These are phyloP conservation scores for Juglanconis juglandina DNA, from an alignment of 2,329 filamentous ascomycete species.

Conservation along the genomic window DNA sequence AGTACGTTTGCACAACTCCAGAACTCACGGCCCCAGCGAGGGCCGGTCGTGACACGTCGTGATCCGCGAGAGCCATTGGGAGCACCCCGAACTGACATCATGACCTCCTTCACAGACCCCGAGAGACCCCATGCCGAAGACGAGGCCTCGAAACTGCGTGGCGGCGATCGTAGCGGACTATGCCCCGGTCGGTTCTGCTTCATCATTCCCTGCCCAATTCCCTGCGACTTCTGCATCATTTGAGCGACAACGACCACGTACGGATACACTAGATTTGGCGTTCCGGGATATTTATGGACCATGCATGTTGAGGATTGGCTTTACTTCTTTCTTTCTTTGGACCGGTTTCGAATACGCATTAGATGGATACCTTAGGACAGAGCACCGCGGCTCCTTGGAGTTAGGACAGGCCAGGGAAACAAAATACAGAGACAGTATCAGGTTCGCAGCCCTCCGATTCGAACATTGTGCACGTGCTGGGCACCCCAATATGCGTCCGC, in stretches of 20 bases:
- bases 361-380: neutral
- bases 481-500: neutral
- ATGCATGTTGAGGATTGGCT: neutral
- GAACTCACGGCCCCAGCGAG: no score
- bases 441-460: neutral
- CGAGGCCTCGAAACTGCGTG: slow-evolving; percentile 23
- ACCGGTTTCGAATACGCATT: neutral
- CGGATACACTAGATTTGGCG: neutral
- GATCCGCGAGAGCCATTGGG: neutral
- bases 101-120: slow-evolving; percentile 21
- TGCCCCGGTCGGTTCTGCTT: slow-evolving; percentile 38
- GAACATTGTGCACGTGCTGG: neutral
- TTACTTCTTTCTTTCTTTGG: neutral
- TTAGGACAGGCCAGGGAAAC: neutral
- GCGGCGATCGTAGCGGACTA: slow-evolving; percentile 26
- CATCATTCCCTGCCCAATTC: slow-evolving; percentile 35
- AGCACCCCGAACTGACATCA: neutral
- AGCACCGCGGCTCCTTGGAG: neutral
- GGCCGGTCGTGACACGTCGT: no score
- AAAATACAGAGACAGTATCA: neutral
- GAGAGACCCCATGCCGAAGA: slow-evolving; percentile 25
- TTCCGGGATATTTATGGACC: neutral
- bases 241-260: slow-evolving; percentile 7
- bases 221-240: slow-evolving; percentile 37
- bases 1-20: neutral